A percentile compares a stretch with the other conserved stretches of the same genome.
Evolutionary conservation across 371 early-diverging fungal genomes (phyloP).

Genomic region (Basidiobolus meristosporus): DNA sequence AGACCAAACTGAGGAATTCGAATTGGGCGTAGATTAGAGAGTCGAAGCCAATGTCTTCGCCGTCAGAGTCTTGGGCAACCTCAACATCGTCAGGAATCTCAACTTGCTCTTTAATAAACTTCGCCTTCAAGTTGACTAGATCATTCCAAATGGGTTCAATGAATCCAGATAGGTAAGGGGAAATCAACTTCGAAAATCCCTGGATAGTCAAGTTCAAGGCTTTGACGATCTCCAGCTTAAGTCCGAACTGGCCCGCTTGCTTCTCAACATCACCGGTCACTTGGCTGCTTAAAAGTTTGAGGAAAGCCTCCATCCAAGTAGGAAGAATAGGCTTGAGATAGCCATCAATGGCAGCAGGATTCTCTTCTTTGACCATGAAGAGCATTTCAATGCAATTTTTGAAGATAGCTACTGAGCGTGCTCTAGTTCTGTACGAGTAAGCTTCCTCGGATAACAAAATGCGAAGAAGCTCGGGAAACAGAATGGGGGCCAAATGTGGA

Average conservation of each 20-base stretch:
- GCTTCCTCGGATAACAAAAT: slow-evolving; percentile 36
- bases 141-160: no score
- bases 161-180: no score
- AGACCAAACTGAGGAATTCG: slow-evolving; percentile 38
- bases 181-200: no score
- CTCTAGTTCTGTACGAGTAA: slow-evolving; percentile 48
- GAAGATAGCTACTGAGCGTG: slow-evolving; percentile 61
- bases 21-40: slow-evolving; percentile 44
- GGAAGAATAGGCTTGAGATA: slow-evolving; percentile 55
- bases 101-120: no score
- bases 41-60: slow-evolving; percentile 54
- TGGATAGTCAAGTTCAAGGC: no score
- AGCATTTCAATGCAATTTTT: slow-evolving; percentile 67
- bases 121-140: no score
- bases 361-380: slow-evolving; percentile 51
- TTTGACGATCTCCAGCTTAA: no score
- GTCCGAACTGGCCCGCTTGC: slow-evolving; percentile 32
- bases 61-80: no score
- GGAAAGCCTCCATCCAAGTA: slow-evolving; percentile 57
- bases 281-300: slow-evolving; percentile 32
- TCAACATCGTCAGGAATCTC: slow-evolving; percentile 51
- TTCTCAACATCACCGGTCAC: slow-evolving; percentile 17
- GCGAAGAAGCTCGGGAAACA: slow-evolving; percentile 64
- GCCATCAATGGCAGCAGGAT: slow-evolving; percentile 38
- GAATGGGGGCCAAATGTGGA: slow-evolving; percentile 48